A percentile compares a stretch with the other conserved stretches of the same genome.
phyloP scores from a whole-genome alignment of 768 basidiomycete genomes.

The Termitomyces sp. region DNA sequence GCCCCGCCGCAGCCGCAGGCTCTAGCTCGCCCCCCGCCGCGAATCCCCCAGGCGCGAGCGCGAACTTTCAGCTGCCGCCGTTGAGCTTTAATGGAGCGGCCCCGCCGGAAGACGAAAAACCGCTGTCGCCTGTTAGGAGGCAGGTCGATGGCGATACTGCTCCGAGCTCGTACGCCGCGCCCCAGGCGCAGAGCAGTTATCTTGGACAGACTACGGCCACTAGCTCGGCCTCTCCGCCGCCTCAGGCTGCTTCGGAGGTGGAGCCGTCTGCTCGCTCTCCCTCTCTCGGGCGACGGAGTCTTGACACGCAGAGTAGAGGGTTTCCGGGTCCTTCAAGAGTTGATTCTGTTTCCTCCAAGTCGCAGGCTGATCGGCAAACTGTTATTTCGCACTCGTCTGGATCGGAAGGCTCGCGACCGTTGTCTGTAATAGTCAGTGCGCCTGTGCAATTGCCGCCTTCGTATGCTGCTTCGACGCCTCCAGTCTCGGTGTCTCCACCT shows the following conservation, averaged over 20 bases:
- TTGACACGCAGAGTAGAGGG: slow-evolving; percentile 11
- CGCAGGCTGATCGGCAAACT: background rate
- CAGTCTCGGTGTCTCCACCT: background rate
- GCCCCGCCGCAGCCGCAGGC: background rate
- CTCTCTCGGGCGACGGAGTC: slow-evolving; percentile 1
- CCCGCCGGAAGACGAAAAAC: slow-evolving; percentile 12
- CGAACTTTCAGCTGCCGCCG: slow-evolving; percentile 51
- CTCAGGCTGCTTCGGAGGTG: background rate
- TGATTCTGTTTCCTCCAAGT: background rate
- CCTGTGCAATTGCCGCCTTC: slow-evolving; percentile 2
- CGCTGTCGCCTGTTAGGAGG: slow-evolving; percentile 17
- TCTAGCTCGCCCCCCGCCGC: slow-evolving; percentile 3
- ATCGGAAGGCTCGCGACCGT: background rate
- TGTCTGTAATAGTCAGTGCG: background rate
- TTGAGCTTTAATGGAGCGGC: slow-evolving; percentile 37
- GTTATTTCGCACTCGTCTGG: slow-evolving; percentile 7
- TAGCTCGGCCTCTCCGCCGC: slow-evolving; percentile 5
- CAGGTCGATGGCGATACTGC: slow-evolving; percentile 8
- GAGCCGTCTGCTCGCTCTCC: background rate
- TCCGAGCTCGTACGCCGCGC: background rate
- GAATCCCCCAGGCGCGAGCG: slow-evolving; percentile 17
- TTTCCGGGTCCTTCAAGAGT: slow-evolving; percentile 4
- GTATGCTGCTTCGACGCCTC: background rate
- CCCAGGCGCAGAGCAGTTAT: background rate
- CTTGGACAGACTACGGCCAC: no score